Evolutionary conservation across 805 yeast genomes (phyloP).

Genomic region (Ogataea methanolica): DNA sequence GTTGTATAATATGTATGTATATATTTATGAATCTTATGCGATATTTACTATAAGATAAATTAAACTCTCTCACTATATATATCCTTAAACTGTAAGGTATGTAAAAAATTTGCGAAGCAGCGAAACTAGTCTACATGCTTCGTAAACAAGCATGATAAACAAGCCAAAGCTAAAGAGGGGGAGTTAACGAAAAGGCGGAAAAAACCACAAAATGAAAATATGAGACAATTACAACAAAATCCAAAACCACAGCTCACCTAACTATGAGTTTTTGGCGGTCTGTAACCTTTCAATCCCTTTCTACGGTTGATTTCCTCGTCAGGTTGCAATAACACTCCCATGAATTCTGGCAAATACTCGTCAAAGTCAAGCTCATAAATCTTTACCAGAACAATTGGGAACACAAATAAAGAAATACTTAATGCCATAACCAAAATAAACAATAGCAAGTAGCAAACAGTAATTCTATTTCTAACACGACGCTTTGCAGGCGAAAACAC

Average conservation of each 20-base stretch:
- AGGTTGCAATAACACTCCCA: conserved; percentile 41
- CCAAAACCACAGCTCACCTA: neutral
- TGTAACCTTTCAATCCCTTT: conserved; percentile 35
- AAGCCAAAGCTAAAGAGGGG: no score
- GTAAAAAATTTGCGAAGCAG: no score
- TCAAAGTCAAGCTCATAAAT: conserved; percentile 36
- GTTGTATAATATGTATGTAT: no score
- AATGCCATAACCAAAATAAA: conserved; percentile 30
- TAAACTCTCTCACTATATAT: no score
- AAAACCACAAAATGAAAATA: neutral
- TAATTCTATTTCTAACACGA: conserved; percentile 33
- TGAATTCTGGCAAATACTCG: conserved; percentile 35
- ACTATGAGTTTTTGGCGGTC: conserved; percentile 19
- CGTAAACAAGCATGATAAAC: no score
- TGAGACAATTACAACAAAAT: neutral
- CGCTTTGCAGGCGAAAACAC: conserved; percentile 38
- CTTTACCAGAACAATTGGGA: conserved; percentile 35
- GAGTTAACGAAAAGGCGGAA: no score
- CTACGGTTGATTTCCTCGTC: conserved; percentile 22
- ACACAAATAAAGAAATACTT: conserved; percentile 32
- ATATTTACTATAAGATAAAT: no score
- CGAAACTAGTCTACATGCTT: no score
- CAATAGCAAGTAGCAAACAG: conserved; percentile 30
- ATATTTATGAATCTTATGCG: no score
- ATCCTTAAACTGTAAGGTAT: no score